A percentile compares a stretch with the other conserved stretches of the same genome.
These are phyloP conservation scores for Lizonia empirigonia DNA, from an alignment of 2,329 filamentous ascomycete genomes.

Conservation along the genomic window DNA sequence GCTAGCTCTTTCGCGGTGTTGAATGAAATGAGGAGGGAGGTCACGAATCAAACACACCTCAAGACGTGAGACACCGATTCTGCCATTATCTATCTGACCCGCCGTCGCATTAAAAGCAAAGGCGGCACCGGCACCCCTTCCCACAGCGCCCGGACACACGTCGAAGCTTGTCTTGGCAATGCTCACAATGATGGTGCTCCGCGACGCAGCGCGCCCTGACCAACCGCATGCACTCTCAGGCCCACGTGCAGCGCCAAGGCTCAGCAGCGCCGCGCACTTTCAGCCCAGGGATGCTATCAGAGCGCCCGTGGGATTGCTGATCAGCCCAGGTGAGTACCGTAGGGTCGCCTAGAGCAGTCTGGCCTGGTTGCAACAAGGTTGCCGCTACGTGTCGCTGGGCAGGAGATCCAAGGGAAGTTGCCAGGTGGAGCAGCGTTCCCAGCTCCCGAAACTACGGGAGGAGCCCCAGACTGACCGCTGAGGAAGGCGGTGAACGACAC, in stretches of 20 bases:
- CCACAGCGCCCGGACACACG: background rate
- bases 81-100: conserved; percentile 3
- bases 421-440: conserved; percentile 9
- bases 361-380: conserved; percentile 2
- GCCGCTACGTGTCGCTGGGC: conserved; percentile 1
- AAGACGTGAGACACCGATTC: conserved; percentile 1
- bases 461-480: conserved; percentile 10
- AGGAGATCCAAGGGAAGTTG: conserved; percentile 9
- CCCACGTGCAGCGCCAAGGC: conserved; percentile 20
- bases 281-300: conserved; percentile 3
- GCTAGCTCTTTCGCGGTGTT: conserved; percentile 1
- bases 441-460: conserved; percentile 9
- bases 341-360: conserved; percentile 1
- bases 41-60: background rate
- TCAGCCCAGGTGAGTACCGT: conserved; percentile 11
- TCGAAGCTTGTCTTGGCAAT: conserved; percentile 14
- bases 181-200: background rate
- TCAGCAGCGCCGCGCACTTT: conserved; percentile 10
- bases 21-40: background rate
- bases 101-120: conserved; percentile 11
- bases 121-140: conserved; percentile 8
- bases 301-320: conserved; percentile 10
- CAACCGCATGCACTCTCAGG: conserved; percentile 11
- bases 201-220: conserved; percentile 6
- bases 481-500: conserved; percentile 4